Evolutionary conservation across 2,329 filamentous ascomycete species (phyloP).

Genomic region (Neonectria coccinea): DNA sequence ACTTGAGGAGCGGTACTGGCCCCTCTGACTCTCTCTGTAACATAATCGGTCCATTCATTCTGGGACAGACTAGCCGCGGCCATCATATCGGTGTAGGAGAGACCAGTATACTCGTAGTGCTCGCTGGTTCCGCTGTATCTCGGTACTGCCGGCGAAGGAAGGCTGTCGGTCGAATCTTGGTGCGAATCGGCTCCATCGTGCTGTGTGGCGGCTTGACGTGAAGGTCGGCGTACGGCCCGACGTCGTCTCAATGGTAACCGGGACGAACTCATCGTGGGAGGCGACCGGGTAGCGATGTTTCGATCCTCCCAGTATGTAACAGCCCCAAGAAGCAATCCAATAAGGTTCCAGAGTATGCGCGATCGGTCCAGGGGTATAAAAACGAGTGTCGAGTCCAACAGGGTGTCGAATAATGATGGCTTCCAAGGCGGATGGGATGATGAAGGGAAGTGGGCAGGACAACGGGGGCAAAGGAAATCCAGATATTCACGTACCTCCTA

Average conservation of each 20-base stretch:
- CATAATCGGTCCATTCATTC: not conserved
- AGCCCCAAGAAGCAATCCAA: not conserved
- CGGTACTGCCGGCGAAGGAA: not conserved
- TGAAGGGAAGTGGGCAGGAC: slow-evolving; percentile 18
- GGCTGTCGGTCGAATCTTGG: not conserved
- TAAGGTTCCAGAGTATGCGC: slow-evolving; percentile 5
- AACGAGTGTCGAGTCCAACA: slow-evolving; percentile 7
- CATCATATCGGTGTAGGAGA: slow-evolving; percentile 1
- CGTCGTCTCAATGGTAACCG: not conserved
- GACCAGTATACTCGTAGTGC: not conserved
- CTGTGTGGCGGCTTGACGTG: not conserved
- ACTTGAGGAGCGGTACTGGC: not conserved
- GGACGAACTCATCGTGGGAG: slow-evolving; percentile 14
- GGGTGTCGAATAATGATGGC: slow-evolving; percentile 17
- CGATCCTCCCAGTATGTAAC: not conserved
- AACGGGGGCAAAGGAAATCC: slow-evolving; percentile 25
- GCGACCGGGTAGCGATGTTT: not conserved
- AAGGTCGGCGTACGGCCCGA: not conserved
- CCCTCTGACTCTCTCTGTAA: not conserved
- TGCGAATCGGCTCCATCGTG: not conserved
- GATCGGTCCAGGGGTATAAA: slow-evolving; percentile 9
- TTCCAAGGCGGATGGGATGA: slow-evolving; percentile 24
- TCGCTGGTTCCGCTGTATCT: not conserved
- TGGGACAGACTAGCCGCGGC: not conserved
- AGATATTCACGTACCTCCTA: slow-evolving; percentile 49